Evolutionary conservation across 225 moss, liverwort and hornwort species (phyloP), one percentile per base, ranked within the genome.

Genomic region (Marchantia polymorpha): DNA sequence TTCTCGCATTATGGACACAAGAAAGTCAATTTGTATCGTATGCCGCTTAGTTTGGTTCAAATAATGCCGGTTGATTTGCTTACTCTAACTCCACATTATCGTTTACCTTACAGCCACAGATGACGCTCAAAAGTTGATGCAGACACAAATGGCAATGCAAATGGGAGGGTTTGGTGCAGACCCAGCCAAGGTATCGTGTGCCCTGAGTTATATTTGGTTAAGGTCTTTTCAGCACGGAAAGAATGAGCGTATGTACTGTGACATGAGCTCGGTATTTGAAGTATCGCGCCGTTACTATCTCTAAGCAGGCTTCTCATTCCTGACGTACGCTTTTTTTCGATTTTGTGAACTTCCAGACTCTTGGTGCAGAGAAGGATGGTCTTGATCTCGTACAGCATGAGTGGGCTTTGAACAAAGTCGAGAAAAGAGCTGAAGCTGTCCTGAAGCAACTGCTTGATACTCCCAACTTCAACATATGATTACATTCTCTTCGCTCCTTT

Each of bases 141-240:
- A 92, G 80, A 94, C 90, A 72, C 96, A 96, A 80, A 96, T 97
- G 94, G 94, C 97, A 19, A 92, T 94, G 97, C 94, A 93, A 89
- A 93, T 97, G 94, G 97, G 97, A 47, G 97, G 92, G 7, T 85
- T 94, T 11, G 97, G 97, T 75, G 72, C 97, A 20, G 97, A 97
- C 84, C 97, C 97, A 19, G 92, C 91, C 7, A 97, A 97, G 89
- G 89, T 85, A 69, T 71, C 54, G 48, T 71, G 3, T 72, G 50
- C n/a, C 8, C 9, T 19, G 14, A 5, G 31, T 4, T 69, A 16
- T 29, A 1, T 0, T 69, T 39, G 10, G 11, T 27, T 73, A 39
- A 39, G 39, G 39, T 39, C 5, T 39, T 39, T 39, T 39, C 14
- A 58, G 58, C 58, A 15, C 58, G 13, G 58, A 39, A 39, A 39